phyloP scores from a whole-genome alignment of 2,329 filamentous ascomycete genomes.

The Furcasterigmium furcatum region DNA sequence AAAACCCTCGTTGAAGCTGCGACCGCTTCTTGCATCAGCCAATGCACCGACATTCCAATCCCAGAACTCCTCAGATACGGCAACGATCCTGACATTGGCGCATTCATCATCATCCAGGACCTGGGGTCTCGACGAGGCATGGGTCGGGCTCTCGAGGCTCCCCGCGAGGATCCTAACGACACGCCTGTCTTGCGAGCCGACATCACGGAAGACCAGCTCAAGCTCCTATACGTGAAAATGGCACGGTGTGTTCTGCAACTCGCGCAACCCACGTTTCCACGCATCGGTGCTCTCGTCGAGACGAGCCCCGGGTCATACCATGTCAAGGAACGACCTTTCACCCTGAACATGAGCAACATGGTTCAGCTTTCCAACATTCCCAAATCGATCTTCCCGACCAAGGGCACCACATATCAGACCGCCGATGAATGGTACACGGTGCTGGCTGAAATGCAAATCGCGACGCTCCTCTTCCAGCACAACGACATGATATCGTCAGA shows the following conservation, averaged over 20 bases:
- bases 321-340: slow-evolving; percentile 30
- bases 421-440: slow-evolving; percentile 31
- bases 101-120: slow-evolving; percentile 23
- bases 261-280: slow-evolving; percentile 23
- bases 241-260: slow-evolving; percentile 36
- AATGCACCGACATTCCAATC: slow-evolving; percentile 5
- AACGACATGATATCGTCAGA: slow-evolving; percentile 27
- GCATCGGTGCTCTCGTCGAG: slow-evolving; percentile 34
- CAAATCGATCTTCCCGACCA: slow-evolving; percentile 12
- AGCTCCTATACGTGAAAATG: slow-evolving; percentile 28
- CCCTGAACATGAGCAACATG: slow-evolving; percentile 33
- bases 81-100: slow-evolving; percentile 17
- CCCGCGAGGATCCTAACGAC: neutral
- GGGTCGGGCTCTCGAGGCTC: slow-evolving; percentile 9
- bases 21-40: slow-evolving; percentile 6
- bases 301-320: slow-evolving; percentile 16
- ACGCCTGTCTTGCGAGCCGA: neutral
- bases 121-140: slow-evolving; percentile 18
- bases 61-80: slow-evolving; percentile 9
- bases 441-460: slow-evolving; percentile 33
- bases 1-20: slow-evolving; percentile 12
- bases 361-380: slow-evolving; percentile 19
- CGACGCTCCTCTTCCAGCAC: slow-evolving; percentile 27
- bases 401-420: slow-evolving; percentile 16
- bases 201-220: slow-evolving; percentile 24